Evolutionary conservation across 2,329 filamentous ascomycete genomes (phyloP).

Genomic region (Diaporthe sp.): DNA sequence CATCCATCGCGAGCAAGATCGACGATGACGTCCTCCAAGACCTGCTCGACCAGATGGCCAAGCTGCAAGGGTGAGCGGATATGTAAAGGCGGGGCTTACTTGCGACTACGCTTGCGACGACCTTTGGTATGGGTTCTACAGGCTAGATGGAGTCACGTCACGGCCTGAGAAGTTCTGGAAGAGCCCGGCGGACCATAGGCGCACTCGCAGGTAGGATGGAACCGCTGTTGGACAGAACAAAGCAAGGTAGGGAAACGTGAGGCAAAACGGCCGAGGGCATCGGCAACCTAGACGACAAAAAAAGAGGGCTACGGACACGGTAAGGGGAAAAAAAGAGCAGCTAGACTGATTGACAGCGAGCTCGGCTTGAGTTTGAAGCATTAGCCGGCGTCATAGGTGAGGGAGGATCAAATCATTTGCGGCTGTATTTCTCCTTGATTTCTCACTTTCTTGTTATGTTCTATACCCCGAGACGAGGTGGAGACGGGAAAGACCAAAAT

Average conservation of each 20-base stretch:
- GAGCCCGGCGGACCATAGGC: background rate
- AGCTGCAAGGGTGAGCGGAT: slow-evolving; percentile 63
- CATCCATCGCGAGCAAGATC: slow-evolving; percentile 89
- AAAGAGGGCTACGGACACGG: slow-evolving; percentile 25
- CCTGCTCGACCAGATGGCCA: slow-evolving; percentile 89
- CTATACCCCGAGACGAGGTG: slow-evolving; percentile 33
- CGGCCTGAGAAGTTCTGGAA: background rate
- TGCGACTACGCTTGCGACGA: background rate
- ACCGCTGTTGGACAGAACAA: background rate
- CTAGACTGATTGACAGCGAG: slow-evolving; percentile 35
- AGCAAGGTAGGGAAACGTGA: background rate
- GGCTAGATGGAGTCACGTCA: background rate
- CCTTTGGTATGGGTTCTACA: background rate
- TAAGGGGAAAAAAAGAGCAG: slow-evolving; percentile 34
- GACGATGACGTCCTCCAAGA: slow-evolving; percentile 88
- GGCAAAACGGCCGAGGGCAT: background rate
- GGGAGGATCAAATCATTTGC: slow-evolving; percentile 30
- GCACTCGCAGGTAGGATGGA: background rate
- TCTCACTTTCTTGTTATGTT: slow-evolving; percentile 30
- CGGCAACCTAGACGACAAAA: background rate
- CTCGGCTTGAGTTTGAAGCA: slow-evolving; percentile 33
- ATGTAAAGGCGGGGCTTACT: too few relatives aligned
- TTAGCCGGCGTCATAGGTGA: slow-evolving; percentile 34
- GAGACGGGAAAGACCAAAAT: slow-evolving; percentile 26
- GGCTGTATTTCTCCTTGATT: slow-evolving; percentile 3